Base-by-base conservation (phyloP, 140 eudicot species). In the Flaveria floridana region DNA sequence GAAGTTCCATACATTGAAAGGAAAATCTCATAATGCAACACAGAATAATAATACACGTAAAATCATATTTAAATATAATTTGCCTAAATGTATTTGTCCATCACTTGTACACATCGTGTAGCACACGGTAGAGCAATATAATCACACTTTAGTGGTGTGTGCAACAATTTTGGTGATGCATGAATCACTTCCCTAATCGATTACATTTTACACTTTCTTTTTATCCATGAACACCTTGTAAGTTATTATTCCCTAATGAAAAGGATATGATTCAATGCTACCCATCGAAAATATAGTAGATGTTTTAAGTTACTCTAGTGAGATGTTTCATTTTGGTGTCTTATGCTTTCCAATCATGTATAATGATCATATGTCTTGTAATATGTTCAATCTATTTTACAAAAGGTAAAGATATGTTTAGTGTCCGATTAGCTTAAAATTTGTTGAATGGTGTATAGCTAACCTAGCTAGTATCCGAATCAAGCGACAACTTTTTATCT, bases 261-360 rank as follows among this genome's bases (percentile, higher is more conserved):
- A 11, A 58, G 39, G 8, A 34, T 34, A 34, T 34, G 8, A 11
- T 10, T 21, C 15, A 58, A 20, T 16, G 62, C 7, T 55, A 55
- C 62, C 58, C 56, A 4, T 55, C 11, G 34, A 58, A 10, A 21
- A 26, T 9, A 4, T 58, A 20, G 62, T 16, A 16, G 65, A 58
- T 58, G 37, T 58, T 23, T 8, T 58, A 21, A 58, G 23, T 20
- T 58, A 37, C 65, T 23, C 0, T 58, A 23, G 65, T 30, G 65
- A 58, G n/a, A 58, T 58, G 65, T 8, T 21, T 58, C 65, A 58
- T 58, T 23, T 21, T 58, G 65, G 39, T 58, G 65, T 23, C 37
- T 21, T 20, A 23, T 21, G 39, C 34, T 58, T 58, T 11, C 50
- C 50, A 44, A 44, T 44, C 50, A 44, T 58, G 2, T 9, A 26